phyloP scores from a whole-genome alignment of 306 rosid genomes.

The Cucurbita moschata region DNA sequence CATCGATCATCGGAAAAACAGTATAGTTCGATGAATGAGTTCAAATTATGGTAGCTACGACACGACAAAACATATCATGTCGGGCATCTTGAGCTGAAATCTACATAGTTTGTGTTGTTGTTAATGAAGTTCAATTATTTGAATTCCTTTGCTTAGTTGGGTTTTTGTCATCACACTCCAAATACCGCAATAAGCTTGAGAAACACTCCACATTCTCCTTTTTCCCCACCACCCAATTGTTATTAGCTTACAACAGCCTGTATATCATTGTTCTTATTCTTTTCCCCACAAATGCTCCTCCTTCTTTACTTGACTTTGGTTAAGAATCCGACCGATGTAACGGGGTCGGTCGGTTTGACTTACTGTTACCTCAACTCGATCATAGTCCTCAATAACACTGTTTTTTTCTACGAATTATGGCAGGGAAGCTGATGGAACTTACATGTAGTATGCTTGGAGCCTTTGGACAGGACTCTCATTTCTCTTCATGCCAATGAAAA shows the following conservation, averaged over 20 bases:
- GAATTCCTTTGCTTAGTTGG: slow-evolving; percentile 2
- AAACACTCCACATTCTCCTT: not conserved
- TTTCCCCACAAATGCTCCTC: not conserved
- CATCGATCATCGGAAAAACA: no score
- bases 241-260: not conserved
- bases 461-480: slow-evolving; percentile 48
- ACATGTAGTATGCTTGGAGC: slow-evolving; percentile 74
- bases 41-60: not conserved
- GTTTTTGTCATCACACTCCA: not conserved
- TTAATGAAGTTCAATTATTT: not conserved
- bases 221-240: not conserved
- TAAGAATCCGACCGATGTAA: not conserved
- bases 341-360: not conserved
- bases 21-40: no score
- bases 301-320: not conserved
- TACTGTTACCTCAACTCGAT: not conserved
- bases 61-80: not conserved
- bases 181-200: not conserved
- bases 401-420: slow-evolving; percentile 11
- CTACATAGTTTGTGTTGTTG: not conserved
- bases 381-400: not conserved
- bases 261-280: not conserved
- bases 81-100: no score
- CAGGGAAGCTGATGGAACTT: slow-evolving; percentile 79
- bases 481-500: slow-evolving; percentile 48